Evolutionary conservation across 2,329 filamentous ascomycete genomes (phyloP), one percentile per base, ranked within the genome.

Genomic region (Colletotrichum horii): DNA sequence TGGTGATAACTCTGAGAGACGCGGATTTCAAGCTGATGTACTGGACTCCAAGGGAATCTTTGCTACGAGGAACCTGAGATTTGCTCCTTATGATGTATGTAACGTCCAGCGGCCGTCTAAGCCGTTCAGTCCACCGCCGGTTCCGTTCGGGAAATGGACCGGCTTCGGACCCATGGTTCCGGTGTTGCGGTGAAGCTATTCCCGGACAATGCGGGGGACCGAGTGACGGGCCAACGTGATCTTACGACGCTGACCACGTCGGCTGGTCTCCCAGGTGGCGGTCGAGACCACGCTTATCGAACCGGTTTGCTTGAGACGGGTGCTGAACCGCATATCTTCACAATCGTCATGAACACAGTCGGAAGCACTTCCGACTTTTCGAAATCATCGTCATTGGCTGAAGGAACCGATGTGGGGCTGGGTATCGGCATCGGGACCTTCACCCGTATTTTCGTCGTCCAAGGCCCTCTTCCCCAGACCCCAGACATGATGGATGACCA

Each of bases 21-120:
- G 3, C 15, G 55, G 32, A 24, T 52, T 52, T 3, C 22, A 36
- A 32, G 36, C 22, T 32, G 66, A 24, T 58, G 52, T 36, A 38
- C 52, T 56, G 19, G 24, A 32, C n/a, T 48, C n/a, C 38, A 30
- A 68, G 34, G 24, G 48, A 28, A 19, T 43, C 24, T 61, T 15
- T 61, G 24, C 22, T 60, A 19, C n/a, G 14, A 36, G 16, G 15
- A 19, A 28, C 28, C 48, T 62, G 67, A 70, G 48, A 30, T 26
- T 48, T 48, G 52, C 58, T 70, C 30, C 32, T 70, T 43, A 58
- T 74, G 43, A 74, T 58, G 66, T 74, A 70, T 70, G 58, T 28
- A 58, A 58, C 61, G 30, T 65, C 36, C 22, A 65, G 43, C 43
- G 52, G 58, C 11, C 26, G 48, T 52, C 14, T 65, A 32, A 64